Evolutionary conservation across 2,329 filamentous ascomycete species (phyloP).

Genomic region (Penicillium sp.): DNA sequence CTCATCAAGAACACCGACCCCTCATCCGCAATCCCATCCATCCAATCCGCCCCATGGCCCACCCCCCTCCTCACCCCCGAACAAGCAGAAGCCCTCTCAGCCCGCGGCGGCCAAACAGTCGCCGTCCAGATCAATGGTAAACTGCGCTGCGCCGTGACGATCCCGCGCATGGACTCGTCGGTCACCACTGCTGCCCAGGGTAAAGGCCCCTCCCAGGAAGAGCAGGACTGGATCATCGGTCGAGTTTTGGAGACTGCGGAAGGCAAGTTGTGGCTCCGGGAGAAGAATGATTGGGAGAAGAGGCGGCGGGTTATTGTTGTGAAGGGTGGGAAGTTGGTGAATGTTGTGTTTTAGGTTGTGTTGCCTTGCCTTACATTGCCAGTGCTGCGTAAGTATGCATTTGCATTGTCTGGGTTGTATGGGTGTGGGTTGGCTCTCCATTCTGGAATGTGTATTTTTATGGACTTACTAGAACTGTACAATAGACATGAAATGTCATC

Average conservation of each 20-base stretch:
- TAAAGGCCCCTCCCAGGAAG: conserved; percentile 29
- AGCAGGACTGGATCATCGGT: conserved; percentile 63
- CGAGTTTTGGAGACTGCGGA: conserved; percentile 64
- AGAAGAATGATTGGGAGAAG: conserved; percentile 52
- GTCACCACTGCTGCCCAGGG: conserved; percentile 29
- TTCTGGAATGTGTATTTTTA: conserved; percentile 9
- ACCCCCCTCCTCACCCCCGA: conserved; percentile 40
- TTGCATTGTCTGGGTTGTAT: not conserved
- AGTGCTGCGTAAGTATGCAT: not conserved
- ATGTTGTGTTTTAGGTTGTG: conserved; percentile 63
- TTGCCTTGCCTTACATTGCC: not conserved
- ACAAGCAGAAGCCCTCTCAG: conserved; percentile 51
- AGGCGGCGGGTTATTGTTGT: conserved; percentile 70
- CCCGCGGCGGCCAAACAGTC: conserved; percentile 51
- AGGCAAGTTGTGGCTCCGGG: conserved; percentile 59
- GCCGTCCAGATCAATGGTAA: conserved; percentile 83
- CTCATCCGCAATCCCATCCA: conserved; percentile 28
- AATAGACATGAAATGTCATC: not conserved
- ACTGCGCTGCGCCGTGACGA: conserved; percentile 66
- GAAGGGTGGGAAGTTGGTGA: conserved; percentile 68
- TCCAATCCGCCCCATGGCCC: conserved; percentile 62
- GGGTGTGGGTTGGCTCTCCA: not conserved
- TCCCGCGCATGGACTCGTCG: conserved; percentile 55
- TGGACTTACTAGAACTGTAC: conserved; percentile 4
- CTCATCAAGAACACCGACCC: conserved; percentile 18